These are phyloP conservation scores for Chytriomyces sp. DNA, from an alignment of 192 early-diverging fungal species.

Conservation along the genomic window DNA sequence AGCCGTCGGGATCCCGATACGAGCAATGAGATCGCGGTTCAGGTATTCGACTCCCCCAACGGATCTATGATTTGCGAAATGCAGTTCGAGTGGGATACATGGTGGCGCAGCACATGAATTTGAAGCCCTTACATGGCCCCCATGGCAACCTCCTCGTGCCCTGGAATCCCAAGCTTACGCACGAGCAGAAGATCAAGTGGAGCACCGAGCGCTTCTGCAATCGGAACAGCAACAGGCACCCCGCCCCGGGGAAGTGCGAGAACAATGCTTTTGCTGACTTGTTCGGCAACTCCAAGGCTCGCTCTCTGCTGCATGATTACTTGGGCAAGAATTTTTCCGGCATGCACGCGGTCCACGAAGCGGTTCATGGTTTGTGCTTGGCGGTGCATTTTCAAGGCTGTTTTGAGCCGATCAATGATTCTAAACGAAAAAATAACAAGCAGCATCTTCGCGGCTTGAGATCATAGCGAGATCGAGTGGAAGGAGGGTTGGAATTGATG, in stretches of 20 bases:
- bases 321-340: conserved; percentile 1
- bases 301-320: conserved; percentile 3
- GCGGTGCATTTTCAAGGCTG: background rate
- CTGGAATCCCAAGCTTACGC: conserved; percentile 44
- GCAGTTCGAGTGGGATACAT: background rate
- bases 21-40: conserved; percentile 12
- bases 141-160: conserved; percentile 37
- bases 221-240: conserved; percentile 43
- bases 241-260: conserved; percentile 48
- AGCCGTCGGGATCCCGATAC: conserved; percentile 2
- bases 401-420: no score
- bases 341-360: conserved; percentile 8
- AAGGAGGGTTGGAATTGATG: no score
- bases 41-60: conserved; percentile 28
- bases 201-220: conserved; percentile 32
- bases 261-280: conserved; percentile 27
- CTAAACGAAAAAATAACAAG: no score
- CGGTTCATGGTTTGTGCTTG: background rate
- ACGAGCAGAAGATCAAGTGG: conserved; percentile 44
- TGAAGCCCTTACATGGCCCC: conserved; percentile 30
- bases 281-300: background rate
- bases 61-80: conserved; percentile 12
- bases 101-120: background rate
- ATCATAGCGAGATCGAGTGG: no score
- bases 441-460: no score